A percentile compares a stretch with the other conserved stretches of the same genome.
phyloP scores from a whole-genome alignment of 768 basidiomycete species.

The Crepidotus variabilis region DNA sequence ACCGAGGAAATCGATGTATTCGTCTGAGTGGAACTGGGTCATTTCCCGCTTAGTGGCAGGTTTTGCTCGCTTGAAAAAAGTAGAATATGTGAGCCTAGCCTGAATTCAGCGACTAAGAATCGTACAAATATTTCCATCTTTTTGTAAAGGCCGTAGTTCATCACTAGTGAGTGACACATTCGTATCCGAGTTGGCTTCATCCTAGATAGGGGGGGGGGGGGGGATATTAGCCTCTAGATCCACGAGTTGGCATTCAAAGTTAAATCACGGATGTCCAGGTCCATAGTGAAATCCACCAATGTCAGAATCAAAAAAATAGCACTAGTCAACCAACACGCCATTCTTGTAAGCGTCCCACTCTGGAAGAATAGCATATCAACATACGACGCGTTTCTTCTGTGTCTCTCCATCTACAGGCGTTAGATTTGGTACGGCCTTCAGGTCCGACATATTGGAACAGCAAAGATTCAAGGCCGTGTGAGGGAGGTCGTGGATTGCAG shows the following conservation, averaged over 20 bases:
- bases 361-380: slow-evolving; percentile 28
- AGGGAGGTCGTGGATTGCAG: background rate
- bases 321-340: slow-evolving; percentile 41
- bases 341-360: slow-evolving; percentile 9
- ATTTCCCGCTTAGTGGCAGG: slow-evolving; percentile 99
- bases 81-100: background rate
- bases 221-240: background rate
- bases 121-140: slow-evolving; percentile 99
- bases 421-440: slow-evolving; percentile 37
- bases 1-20: slow-evolving; percentile 96
- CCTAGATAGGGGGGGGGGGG: slow-evolving; percentile 33
- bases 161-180: slow-evolving; percentile 99
- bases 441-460: slow-evolving; percentile 2
- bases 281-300: slow-evolving; percentile 99
- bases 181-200: slow-evolving; percentile 99
- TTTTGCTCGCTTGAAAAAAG: slow-evolving; percentile 77
- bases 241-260: background rate
- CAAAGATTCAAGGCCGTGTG: background rate
- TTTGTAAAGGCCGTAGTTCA: slow-evolving; percentile 99
- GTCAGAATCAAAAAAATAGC: slow-evolving; percentile 99
- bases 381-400: slow-evolving; percentile 83
- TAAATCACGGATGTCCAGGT: slow-evolving; percentile 84
- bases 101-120: slow-evolving; percentile 10
- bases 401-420: slow-evolving; percentile 66
- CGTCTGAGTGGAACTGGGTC: slow-evolving; percentile 99